Percentiles rank a stretch among this genome's conserved stretches.
These are phyloP conservation scores for Blastomyces parvus DNA, from an alignment of 2,329 filamentous ascomycete genomes.

Conservation along the genomic window DNA sequence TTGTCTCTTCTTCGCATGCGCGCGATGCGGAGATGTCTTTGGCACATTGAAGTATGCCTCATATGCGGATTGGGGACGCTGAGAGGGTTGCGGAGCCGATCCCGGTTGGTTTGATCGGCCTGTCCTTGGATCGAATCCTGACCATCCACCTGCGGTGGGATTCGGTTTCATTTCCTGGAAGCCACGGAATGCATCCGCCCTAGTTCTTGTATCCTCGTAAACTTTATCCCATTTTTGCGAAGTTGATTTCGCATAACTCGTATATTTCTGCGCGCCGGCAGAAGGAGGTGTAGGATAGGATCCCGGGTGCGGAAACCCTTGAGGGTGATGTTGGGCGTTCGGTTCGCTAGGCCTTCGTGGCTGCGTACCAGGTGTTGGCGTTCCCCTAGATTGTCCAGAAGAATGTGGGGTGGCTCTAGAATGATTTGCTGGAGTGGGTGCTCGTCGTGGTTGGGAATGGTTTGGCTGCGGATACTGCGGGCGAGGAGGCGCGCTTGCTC, in stretches of 20 bases:
- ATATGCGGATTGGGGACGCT: constrained; percentile 32
- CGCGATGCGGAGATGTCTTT: constrained; percentile 28
- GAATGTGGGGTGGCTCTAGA: constrained; percentile 8
- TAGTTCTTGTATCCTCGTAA: constrained; percentile 33
- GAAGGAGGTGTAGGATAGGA: constrained; percentile 26
- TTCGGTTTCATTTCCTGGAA: constrained; percentile 37
- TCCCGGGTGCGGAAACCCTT: constrained; percentile 17
- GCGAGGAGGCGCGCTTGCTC: constrained; percentile 17
- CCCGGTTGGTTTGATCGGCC: constrained; percentile 19
- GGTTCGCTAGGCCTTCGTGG: neutral
- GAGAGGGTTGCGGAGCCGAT: constrained; percentile 14
- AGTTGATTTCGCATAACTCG: constrained; percentile 33
- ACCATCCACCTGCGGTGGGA: constrained; percentile 25
- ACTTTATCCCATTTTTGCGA: constrained; percentile 32
- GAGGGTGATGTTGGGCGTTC: constrained; percentile 20
- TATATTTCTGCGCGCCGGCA: constrained; percentile 32
- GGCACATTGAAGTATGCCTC: constrained; percentile 28
- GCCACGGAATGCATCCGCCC: constrained; percentile 37
- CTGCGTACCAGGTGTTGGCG: neutral
- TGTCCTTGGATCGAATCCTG: constrained; percentile 33
- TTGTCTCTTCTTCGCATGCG: constrained; percentile 41
- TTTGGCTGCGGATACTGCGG: constrained; percentile 13
- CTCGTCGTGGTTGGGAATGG: constrained; percentile 19
- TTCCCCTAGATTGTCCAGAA: neutral
- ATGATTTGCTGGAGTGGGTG: constrained; percentile 8